Evolutionary conservation across 257 asterid species (phyloP).

Genomic region (Salvia rosmarinus): DNA sequence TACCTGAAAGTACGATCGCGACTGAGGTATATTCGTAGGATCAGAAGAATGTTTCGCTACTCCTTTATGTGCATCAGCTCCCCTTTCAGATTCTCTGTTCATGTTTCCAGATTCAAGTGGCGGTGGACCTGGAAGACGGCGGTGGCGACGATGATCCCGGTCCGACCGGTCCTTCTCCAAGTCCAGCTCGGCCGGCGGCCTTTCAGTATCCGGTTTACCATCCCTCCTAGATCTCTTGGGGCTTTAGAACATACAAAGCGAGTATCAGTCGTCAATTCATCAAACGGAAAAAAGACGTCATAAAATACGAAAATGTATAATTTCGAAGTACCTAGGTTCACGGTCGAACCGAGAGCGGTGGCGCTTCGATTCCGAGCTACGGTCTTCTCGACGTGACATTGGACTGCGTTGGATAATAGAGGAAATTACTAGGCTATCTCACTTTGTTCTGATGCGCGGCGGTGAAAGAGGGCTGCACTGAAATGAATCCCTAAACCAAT

Average conservation of each 20-base stretch:
- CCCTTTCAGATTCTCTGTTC: constrained; percentile 48
- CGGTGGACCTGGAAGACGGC: constrained; percentile 53
- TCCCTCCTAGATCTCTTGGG: constrained; percentile 89
- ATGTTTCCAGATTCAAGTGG: constrained; percentile 50
- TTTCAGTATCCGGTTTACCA: constrained; percentile 66
- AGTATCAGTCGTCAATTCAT: constrained; percentile 25
- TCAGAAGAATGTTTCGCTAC: constrained; percentile 49
- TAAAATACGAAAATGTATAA: background rate
- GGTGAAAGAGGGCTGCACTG: constrained; percentile 19
- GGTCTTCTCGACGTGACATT: constrained; percentile 81
- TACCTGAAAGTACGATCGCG: constrained; percentile 71
- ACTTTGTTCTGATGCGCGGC: constrained; percentile 32
- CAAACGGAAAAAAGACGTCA: background rate
- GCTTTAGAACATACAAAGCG: constrained; percentile 44
- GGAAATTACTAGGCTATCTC: background rate
- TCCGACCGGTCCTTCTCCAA: constrained; percentile 48
- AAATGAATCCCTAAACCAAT: constrained; percentile 29
- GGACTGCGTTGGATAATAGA: background rate
- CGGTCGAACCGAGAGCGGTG: constrained; percentile 78
- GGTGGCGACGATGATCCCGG: constrained; percentile 52
- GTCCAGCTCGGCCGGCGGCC: constrained; percentile 34
- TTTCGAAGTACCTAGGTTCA: constrained; percentile 69
- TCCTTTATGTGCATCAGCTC: constrained; percentile 38
- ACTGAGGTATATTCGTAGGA: constrained; percentile 50
- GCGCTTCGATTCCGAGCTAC: constrained; percentile 66